Evolutionary conservation across 192 early-diverging fungal genomes (phyloP).

Genomic region (Linnemannia hyalina): DNA sequence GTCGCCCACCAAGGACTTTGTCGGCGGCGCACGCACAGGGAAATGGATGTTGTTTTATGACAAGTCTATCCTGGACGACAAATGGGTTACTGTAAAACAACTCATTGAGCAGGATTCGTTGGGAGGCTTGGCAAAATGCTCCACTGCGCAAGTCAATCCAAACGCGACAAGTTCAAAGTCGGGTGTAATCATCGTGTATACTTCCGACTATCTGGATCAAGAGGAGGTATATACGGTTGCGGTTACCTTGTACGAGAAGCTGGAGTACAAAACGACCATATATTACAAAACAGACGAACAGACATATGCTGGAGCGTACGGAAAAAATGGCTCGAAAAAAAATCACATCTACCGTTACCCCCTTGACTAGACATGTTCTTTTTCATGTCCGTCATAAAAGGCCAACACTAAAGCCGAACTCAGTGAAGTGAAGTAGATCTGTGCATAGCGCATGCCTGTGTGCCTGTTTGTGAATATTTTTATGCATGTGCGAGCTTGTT

Average conservation of each 20-base stretch:
- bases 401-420: no score
- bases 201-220: conserved; percentile 28
- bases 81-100: conserved; percentile 24
- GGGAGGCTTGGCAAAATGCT: conserved; percentile 35
- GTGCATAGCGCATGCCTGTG: no score
- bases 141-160: conserved; percentile 34
- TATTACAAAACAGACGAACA: conserved; percentile 48
- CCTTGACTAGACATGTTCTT: not conserved
- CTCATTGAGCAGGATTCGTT: conserved; percentile 23
- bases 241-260: conserved; percentile 11
- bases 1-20: conserved; percentile 7
- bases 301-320: conserved; percentile 28
- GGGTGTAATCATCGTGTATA: conserved; percentile 45
- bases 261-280: conserved; percentile 26
- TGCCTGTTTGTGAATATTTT: no score
- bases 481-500: no score
- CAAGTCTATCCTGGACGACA: conserved; percentile 35
- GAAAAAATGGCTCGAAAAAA: conserved; percentile 19
- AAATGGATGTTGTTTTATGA: conserved; percentile 51
- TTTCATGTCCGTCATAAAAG: no score
- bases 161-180: conserved; percentile 37
- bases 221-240: conserved; percentile 33
- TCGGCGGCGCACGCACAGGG: conserved; percentile 12
- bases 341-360: conserved; percentile 38
- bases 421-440: no score